Conservation (phyloP, 179 eudicot species). For the Drosera spatulata region DNA sequence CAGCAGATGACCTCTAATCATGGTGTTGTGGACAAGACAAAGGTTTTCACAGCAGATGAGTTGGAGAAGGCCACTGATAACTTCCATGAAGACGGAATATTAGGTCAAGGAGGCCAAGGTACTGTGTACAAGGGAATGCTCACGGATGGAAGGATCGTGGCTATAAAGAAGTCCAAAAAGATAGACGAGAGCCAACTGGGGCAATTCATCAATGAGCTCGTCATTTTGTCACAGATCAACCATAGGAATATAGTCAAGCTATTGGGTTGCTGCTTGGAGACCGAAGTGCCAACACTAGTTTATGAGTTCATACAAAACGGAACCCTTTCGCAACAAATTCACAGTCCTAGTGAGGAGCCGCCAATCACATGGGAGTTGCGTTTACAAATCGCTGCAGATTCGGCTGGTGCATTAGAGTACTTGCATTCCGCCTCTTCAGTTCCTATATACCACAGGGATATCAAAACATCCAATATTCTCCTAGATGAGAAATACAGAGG, state of each 20-base stretch:
- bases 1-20: slow-evolving; percentile 21
- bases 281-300: slow-evolving; percentile 33
- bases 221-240: slow-evolving; percentile 37
- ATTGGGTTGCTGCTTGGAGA: slow-evolving; percentile 49
- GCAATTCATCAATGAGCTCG: slow-evolving; percentile 51
- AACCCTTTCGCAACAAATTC: slow-evolving; percentile 32
- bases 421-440: slow-evolving; percentile 20
- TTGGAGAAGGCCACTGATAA: slow-evolving; percentile 42
- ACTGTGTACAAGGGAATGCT: slow-evolving; percentile 45
- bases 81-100: slow-evolving; percentile 27
- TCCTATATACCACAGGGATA: slow-evolving; percentile 28
- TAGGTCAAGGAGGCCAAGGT: slow-evolving; percentile 65
- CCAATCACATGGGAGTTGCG: slow-evolving; percentile 29
- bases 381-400: slow-evolving; percentile 25
- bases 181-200: slow-evolving; percentile 19
- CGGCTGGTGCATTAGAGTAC: slow-evolving; percentile 25
- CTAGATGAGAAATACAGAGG: slow-evolving; percentile 28
- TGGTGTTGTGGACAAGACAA: slow-evolving; percentile 22
- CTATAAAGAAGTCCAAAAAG: slow-evolving; percentile 36
- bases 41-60: slow-evolving; percentile 30
- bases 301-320: slow-evolving; percentile 43
- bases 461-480: slow-evolving; percentile 36
- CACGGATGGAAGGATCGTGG: slow-evolving; percentile 31
- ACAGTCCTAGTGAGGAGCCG: slow-evolving; percentile 21
- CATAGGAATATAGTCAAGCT: slow-evolving; percentile 48